These are phyloP conservation scores for Tulasnella sp. DNA, from an alignment of 768 basidiomycete species.

Conservation along the genomic window DNA sequence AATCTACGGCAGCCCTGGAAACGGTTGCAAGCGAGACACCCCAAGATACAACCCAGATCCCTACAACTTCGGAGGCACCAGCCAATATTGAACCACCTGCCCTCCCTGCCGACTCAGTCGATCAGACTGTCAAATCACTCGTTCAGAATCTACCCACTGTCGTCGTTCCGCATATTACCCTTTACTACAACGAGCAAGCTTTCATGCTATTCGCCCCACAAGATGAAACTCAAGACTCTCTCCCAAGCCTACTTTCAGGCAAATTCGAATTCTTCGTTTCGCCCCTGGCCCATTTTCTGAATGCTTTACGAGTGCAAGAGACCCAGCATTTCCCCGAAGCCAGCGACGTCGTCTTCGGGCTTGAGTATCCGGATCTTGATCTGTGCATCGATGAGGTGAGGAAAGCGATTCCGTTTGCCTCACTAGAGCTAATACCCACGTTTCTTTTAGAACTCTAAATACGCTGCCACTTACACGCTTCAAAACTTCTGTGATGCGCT, in stretches of 20 bases:
- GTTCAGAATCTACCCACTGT: neutral
- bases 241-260: neutral
- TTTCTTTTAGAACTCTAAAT: slow-evolving; percentile 1
- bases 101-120: neutral
- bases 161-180: neutral
- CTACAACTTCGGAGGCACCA: neutral
- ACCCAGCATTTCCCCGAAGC: neutral
- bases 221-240: neutral
- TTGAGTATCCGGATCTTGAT: slow-evolving; percentile 8
- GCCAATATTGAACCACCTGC: neutral
- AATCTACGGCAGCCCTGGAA: neutral
- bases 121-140: neutral
- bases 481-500: slow-evolving; percentile 2
- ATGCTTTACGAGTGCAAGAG: neutral
- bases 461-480: slow-evolving; percentile 1
- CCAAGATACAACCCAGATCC: neutral
- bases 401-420: neutral
- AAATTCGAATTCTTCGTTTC: neutral
- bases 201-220: neutral
- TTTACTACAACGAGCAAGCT: slow-evolving; percentile 1
- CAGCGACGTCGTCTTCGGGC: neutral
- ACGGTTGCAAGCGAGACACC: neutral
- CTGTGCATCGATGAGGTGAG: slow-evolving; percentile 11
- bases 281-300: neutral
- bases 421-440: neutral